Base-by-base conservation (phyloP, 768 basidiomycete species). In the Sporobolomyces phaffii region DNA sequence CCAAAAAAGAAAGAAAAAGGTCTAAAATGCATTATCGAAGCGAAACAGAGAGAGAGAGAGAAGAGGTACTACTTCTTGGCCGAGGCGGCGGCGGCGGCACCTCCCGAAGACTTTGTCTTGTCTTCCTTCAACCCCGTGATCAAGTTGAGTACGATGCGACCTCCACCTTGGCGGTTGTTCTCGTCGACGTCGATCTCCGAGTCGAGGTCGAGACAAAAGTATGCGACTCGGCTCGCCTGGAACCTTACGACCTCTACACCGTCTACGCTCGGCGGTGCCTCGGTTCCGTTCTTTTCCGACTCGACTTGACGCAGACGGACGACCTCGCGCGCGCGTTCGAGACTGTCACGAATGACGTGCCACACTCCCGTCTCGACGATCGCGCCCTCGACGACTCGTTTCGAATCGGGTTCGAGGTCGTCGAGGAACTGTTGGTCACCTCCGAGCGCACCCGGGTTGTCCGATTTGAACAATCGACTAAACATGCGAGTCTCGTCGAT, bases 181-280 rank as follows among this genome's bases (percentile, higher is more conserved):
- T 29, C 51, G 17, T 51, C 28, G 15, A 40, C 57, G 8, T 33
- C 44, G n/a, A 67, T 4, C 40, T 82, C 81, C 41, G 91, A 81
- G 74, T 97, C 93, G 77, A 86, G 87, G 77, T 99, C 96, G 31
- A 98, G 80, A 24, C 90, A 84, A 75, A 99, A 98, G 80, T 97
- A 99, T 4, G 88, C 96, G 51, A 97, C 86, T 14, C 96, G 86
- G 75, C 97, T 81, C 11, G 92, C 96, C 79, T 99, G 96, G 86
- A 99, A 98, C 43, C 96, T 84, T 61, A 98, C 83, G 76, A 87
- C 90, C 78, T 98, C 96, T 77, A 88, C 88, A 89, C 94, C 49
- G 90, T 84, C 71, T 36, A 72, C 73, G 22, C 41, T 59, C 20
- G 60, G 67, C 56, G 64, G 71, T 52, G 64, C 68, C 60, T 82